Base-by-base conservation (phyloP, 805 yeast genomes). In the Hanseniaspora valbyensis region DNA sequence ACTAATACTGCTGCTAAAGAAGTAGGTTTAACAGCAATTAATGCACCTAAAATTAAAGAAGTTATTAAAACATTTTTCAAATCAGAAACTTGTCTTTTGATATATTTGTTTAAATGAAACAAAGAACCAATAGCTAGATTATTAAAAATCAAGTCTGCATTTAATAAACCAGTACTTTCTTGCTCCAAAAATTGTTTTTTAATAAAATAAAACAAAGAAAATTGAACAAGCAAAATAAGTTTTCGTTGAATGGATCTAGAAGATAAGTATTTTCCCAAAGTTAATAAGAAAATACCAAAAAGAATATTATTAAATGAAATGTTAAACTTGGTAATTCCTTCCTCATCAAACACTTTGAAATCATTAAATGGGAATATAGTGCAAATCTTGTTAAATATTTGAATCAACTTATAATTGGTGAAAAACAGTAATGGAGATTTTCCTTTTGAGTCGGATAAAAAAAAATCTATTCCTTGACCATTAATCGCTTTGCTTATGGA, bases 391-490 rank as follows among this genome's bases (percentile, higher is more conserved):
- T 48, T 40, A 18, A 48, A 48, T 16, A 25, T 2, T 21, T 32
- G n/a, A 14, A 48, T 40, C 25, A 48, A 13, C 8, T n/a, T 12
- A 1, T 16, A 12, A n/a, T 48, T 40, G 8, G 25, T 21, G 18
- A 24, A 40, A n/a, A 48, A 48, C 21, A 48, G 16, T 8, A 48
- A 33, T 21, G 51, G 51, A 1, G 51, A 48, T 26, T 40, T 48
- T 2, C 51, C 51, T 19, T 39, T 48, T 13, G 51, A 48, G 18
- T 48, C 22, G 16, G 38, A 32, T 25, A 48, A 37, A 30, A 48
- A 48, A 21, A 48, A 48, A 13, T 39, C 34, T 2, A 39, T 25
- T 24, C 16, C 12, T 6, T 24, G 30, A 21, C 24, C 13, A 26
- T 18, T 40, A n/a, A 48, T 5, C 6, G 6, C 12, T 8, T 25